Base-by-base conservation (phyloP, 495 filamentous ascomycete genomes). In the Xylaria sp. region DNA sequence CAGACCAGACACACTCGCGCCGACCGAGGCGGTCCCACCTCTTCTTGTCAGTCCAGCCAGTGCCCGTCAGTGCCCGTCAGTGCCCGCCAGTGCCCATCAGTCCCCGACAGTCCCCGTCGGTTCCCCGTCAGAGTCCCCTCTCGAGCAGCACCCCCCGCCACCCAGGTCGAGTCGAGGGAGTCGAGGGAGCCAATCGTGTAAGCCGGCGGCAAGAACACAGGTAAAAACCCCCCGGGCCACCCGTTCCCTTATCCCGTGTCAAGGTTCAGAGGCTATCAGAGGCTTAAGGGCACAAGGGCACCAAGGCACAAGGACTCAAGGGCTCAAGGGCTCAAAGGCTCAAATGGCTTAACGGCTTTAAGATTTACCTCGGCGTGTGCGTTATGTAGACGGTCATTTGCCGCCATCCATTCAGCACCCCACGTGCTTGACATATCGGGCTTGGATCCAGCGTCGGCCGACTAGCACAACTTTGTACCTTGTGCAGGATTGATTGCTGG, bases 351-450 rank as follows among this genome's bases (percentile, higher is more conserved):
- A n/a, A n/a, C n/a, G n/a, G n/a, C n/a, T n/a, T 46, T 46, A 3
- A 4, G 57, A 35, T 37, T 37, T 37, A 37, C 55, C 55, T 59
- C 55, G 8, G 35, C 35, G n/a, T 55, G 64, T 40, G 71, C 58
- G 21, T 40, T 59, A 61, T 72, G 67, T 67, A 64, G 48, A 46
- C 62, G 29, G 63, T 67, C 64, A 74, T 72, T 74, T 72, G 69
- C 69, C 52, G 76, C 76, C 74, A 78, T 76, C 76, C 74, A 78
- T 76, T 78, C 70, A 72, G 71, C 72, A 74, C 76, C 76, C 76
- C 76, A 78, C 76, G 76, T 78, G 76, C 71, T n/a, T n/a, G 1
- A 24, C 11, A 55, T 11, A 14, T 21, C 5, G 7, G 64, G 46
- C 11, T 19, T 55, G n/a, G 63, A n/a, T 14, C 33, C 59, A 29